Conservation (phyloP, 2,329 filamentous ascomycete genomes). For the Reticulascus tulasneorum region DNA sequence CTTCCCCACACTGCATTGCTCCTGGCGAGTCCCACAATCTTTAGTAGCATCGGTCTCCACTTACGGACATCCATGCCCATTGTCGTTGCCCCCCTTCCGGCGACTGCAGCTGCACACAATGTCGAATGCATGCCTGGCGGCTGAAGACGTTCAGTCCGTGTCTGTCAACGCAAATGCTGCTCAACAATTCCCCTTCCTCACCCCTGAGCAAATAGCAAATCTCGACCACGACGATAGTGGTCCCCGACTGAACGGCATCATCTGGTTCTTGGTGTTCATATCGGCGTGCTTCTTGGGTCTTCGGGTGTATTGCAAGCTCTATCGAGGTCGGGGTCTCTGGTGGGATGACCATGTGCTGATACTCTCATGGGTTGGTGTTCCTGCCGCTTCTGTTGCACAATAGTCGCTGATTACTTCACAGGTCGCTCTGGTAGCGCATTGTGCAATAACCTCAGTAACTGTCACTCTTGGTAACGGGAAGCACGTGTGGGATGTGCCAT, state of each 20-base stretch:
- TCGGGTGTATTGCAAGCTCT: conserved; percentile 32
- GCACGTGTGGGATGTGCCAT: conserved; percentile 15
- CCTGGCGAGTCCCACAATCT: no score
- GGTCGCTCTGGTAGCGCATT: conserved; percentile 21
- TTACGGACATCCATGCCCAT: no score
- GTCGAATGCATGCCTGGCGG: no score
- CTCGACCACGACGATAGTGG: conserved; percentile 20
- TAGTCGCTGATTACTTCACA: conserved; percentile 4
- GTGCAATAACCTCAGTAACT: no score
- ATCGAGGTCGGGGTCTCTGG: conserved; percentile 29
- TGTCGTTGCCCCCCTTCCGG: no score
- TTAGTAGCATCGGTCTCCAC: no score
- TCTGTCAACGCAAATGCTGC: not conserved
- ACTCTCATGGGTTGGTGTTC: conserved; percentile 27
- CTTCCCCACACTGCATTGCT: no score
- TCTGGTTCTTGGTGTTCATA: conserved; percentile 22
- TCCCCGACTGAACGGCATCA: conserved; percentile 22
- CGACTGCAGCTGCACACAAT: no score
- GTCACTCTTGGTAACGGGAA: conserved; percentile 21
- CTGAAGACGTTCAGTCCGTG: no score
- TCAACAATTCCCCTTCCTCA: not conserved
- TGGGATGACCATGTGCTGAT: conserved; percentile 33
- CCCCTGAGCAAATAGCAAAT: conserved; percentile 2
- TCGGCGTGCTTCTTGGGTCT: conserved; percentile 23
- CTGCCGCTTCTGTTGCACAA: not conserved